Percentiles rank a stretch among this genome's conserved stretches.
Conservation (phyloP, 257 asterid genomes). For the Rubia yunnanensis region DNA sequence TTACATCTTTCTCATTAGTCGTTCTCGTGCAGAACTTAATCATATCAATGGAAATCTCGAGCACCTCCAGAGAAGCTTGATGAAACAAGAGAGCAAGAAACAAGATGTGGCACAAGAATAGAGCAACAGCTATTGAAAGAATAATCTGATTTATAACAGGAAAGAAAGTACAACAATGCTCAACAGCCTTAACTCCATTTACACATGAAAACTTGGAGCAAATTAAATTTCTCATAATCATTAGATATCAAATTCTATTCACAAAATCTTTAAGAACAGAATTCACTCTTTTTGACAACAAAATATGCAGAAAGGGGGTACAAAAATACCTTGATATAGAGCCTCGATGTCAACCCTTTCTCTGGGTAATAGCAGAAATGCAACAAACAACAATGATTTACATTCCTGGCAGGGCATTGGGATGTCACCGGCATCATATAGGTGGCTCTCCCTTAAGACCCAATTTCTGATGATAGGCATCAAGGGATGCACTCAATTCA, state of each 20-base stretch:
- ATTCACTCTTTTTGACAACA: constrained; percentile 5
- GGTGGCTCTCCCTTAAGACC: background rate
- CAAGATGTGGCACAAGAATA: background rate
- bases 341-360: constrained; percentile 14
- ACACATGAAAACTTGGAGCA: constrained; percentile 9
- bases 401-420: constrained; percentile 6
- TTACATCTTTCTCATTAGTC: background rate
- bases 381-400: constrained; percentile 12
- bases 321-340: constrained; percentile 23
- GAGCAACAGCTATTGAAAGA: background rate
- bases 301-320: constrained; percentile 15
- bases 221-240: constrained; percentile 1
- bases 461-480: constrained; percentile 4
- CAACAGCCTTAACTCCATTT: background rate
- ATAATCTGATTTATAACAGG: background rate
- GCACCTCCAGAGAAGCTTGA: background rate
- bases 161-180: background rate
- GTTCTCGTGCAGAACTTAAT: background rate
- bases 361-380: constrained; percentile 16
- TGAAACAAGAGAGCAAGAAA: background rate
- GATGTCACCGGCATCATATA: constrained; percentile 15
- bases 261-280: constrained; percentile 19
- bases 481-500: constrained; percentile 4
- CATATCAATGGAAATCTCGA: background rate
- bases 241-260: constrained; percentile 6